Base-by-base conservation (phyloP, 805 yeast genomes). In the Jamesozyma piceae region DNA sequence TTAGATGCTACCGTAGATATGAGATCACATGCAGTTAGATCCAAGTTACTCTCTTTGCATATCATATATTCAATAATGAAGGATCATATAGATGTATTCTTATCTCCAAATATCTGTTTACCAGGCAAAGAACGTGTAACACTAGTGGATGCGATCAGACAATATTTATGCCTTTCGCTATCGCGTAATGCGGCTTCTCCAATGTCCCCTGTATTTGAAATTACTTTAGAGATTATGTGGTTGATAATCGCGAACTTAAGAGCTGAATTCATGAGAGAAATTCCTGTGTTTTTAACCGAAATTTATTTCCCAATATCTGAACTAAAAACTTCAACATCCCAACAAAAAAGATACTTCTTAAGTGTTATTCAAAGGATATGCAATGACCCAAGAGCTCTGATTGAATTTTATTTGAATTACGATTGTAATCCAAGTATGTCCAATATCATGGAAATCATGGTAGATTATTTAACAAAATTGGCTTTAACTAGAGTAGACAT, bases 291-390 rank as follows among this genome's bases (percentile, higher is more conserved):
- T 56, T 76, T 89, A 67, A 82, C 80, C 36, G 97, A 92, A 55
- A 86, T 90, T 41, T 92, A 92, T 61, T 83, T 92, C 64, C 96
- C 97, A 2, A 86, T 94, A 35, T 75, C 92, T 37, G 97, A 90
- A 56, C 76, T 92, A 78, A 84, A 81, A 56, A 79, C 95, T 2
- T 84, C 97, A 1, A 86, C 96, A 0, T 67, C 89, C 9, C 97
- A 90, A 61, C 98, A 94, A 64, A 88, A 90, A 60, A 74, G 94
- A 58, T 90, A 88, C 55, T 75, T 90, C 49, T 68, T 94, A 46
- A 75, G 82, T 11, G 73, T 90, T n/a, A 72, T 94, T 21, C 83
- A 84, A 53, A 73, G 95, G 50, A 64, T 92, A 31, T 82, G 95
- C 58, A 78, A 78, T 49, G 95, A 90, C 64, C 95, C 97, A 35